Percentiles rank a stretch among this genome's conserved stretches.
phyloP scores from a whole-genome alignment of 345 rosid species.

The Heritiera fomes region DNA sequence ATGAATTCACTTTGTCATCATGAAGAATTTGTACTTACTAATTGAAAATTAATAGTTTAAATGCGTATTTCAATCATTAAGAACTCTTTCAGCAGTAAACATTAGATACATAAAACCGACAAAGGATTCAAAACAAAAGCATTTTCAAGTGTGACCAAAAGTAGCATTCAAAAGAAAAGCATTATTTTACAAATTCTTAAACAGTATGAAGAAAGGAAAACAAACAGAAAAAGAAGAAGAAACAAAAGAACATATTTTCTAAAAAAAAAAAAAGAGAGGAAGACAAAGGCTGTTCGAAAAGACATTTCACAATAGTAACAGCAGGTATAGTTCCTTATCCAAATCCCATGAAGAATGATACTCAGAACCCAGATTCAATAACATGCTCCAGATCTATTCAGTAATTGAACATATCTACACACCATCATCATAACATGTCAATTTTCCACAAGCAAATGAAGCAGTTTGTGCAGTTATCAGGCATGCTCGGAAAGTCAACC shows the following conservation, averaged over 20 bases:
- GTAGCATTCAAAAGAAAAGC: neutral
- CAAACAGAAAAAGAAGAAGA: neutral
- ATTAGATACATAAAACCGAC: neutral
- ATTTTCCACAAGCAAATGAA: conserved; percentile 3
- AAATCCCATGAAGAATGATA: conserved; percentile 1
- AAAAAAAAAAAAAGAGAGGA: neutral
- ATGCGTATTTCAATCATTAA: neutral
- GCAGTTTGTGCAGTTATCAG: neutral
- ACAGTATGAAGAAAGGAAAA: neutral
- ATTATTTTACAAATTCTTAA: neutral
- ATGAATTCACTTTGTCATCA: neutral
- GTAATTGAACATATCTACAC: neutral
- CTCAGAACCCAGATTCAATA: conserved; percentile 2
- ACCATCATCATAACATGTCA: conserved; percentile 1
- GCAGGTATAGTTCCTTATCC: neutral
- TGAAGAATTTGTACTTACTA: neutral
- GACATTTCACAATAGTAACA: neutral
- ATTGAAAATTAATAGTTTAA: conserved; percentile 2
- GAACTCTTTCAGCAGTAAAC: neutral
- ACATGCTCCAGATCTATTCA: neutral
- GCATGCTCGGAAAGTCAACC: conserved; percentile 16
- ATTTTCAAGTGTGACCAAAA: neutral
- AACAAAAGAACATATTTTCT: neutral
- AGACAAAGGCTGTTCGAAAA: neutral
- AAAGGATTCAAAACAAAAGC: neutral